Percentiles rank a stretch among this genome's conserved stretches.
Conservation (phyloP, 148 eudicot species). For the Chenopodium berlandieri region DNA sequence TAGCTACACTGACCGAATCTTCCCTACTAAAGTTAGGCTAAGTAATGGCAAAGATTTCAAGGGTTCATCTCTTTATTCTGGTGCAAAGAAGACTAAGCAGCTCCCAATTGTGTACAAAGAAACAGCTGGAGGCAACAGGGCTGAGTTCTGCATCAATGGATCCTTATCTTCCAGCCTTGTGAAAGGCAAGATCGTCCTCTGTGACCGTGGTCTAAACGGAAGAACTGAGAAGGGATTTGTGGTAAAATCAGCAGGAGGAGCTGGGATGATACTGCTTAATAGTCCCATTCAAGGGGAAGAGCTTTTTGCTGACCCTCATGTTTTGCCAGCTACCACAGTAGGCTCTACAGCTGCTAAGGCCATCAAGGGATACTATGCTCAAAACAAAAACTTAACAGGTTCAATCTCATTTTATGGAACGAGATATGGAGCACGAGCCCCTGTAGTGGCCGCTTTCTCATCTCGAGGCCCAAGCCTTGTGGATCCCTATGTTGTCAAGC, state of each 20-base stretch:
- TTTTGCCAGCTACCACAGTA: constrained; percentile 52
- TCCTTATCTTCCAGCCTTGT: constrained; percentile 40
- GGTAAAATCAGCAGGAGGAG: constrained; percentile 65
- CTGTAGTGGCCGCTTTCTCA: constrained; percentile 66
- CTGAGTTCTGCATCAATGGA: constrained; percentile 46
- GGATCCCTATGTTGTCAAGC: constrained; percentile 61
- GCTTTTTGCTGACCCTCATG: constrained; percentile 61
- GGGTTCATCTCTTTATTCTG: constrained; percentile 55
- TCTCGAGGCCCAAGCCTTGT: constrained; percentile 65
- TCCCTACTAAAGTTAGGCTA: constrained; percentile 50
- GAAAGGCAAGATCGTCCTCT: constrained; percentile 59
- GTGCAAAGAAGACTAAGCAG: constrained; percentile 36
- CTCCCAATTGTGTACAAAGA: constrained; percentile 44
- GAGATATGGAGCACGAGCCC: constrained; percentile 45
- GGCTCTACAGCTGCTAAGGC: constrained; percentile 47
- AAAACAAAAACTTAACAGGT: constrained; percentile 37
- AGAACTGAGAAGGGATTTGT: constrained; percentile 52
- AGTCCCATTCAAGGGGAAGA: constrained; percentile 50
- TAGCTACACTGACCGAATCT: constrained; percentile 54
- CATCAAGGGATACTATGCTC: constrained; percentile 35
- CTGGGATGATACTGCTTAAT: constrained; percentile 63
- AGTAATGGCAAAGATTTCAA: constrained; percentile 46
- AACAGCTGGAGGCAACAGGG: constrained; percentile 44
- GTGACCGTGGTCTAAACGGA: constrained; percentile 54
- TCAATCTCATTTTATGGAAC: constrained; percentile 48